Conservation (phyloP, 2,329 filamentous ascomycete genomes). For the Pestalotiopsis sp. region DNA sequence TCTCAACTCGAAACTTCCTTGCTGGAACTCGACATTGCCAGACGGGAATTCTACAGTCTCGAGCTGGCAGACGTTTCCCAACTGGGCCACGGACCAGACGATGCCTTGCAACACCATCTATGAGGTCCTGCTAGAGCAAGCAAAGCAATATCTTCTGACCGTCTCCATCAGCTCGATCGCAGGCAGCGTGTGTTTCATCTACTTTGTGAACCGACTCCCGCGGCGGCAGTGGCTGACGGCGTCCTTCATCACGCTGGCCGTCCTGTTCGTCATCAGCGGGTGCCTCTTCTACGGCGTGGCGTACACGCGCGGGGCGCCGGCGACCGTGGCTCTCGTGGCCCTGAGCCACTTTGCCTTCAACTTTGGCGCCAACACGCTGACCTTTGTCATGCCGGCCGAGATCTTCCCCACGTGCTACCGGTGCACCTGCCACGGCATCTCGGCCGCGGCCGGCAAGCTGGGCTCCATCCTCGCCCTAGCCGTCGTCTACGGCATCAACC, state of each 20-base stretch:
- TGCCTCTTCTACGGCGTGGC: slow-evolving; percentile 51
- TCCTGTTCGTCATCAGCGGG: slow-evolving; percentile 51
- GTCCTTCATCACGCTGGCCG: slow-evolving; percentile 48
- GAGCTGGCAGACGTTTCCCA: slow-evolving; percentile 41
- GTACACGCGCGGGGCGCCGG: slow-evolving; percentile 37
- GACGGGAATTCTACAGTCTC: slow-evolving; percentile 47
- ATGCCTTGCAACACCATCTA: slow-evolving; percentile 54
- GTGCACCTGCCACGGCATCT: slow-evolving; percentile 63
- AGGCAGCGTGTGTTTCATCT: slow-evolving; percentile 50
- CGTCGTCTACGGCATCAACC: slow-evolving; percentile 46
- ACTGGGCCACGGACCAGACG: slow-evolving; percentile 52
- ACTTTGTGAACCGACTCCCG: slow-evolving; percentile 48
- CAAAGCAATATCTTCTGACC: slow-evolving; percentile 54
- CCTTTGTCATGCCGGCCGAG: slow-evolving; percentile 66
- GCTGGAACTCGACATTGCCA: slow-evolving; percentile 47
- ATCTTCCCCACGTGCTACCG: slow-evolving; percentile 66
- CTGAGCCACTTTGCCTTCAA: slow-evolving; percentile 58
- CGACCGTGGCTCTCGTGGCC: slow-evolving; percentile 51
- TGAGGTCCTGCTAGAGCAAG: slow-evolving; percentile 51
- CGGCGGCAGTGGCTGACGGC: slow-evolving; percentile 51
- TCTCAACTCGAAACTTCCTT: slow-evolving; percentile 41
- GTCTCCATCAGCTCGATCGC: slow-evolving; percentile 53
- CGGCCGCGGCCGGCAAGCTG: slow-evolving; percentile 60
- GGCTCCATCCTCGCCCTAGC: slow-evolving; percentile 38
- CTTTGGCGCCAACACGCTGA: slow-evolving; percentile 62